Evolutionary conservation across 768 basidiomycete species (phyloP), one percentile per base, ranked within the genome.

Genomic region (Lentinula raphanica): DNA sequence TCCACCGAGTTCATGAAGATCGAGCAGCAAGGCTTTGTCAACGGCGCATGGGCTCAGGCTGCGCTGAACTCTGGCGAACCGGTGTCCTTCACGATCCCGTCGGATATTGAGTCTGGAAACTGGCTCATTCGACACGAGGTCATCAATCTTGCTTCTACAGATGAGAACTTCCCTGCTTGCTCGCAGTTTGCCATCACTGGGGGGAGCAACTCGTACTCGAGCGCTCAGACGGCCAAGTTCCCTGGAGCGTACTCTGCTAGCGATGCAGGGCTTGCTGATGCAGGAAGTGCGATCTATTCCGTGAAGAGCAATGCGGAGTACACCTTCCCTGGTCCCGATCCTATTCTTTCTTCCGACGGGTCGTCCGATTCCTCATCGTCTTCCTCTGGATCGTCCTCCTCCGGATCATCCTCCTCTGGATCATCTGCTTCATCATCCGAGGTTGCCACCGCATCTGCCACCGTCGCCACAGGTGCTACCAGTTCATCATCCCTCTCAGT

Each of bases 161-260:
- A 55, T 25, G 54, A 55, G 21, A 44, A 44, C n/a, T 55, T 44
- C n/a, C 54, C 54, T 35, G 25, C 54, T 55, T 55, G 54, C 38
- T 42, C 54, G n/a, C 54, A 46, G 17, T 55, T 55, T 32, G 40
- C 32, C 7, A 46, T 55, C 11, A 55, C 54, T 5, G 54, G 54
- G 25, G 54, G 54, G 40, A 44, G 28, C 15, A 55, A 55, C 31
- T 21, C 25, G n/a, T 55, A 55, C 31, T 44, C 40, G 13, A 55
- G 40, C 25, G 54, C 54, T 2, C 17, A 55, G 28, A 55, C 40
- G 8, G 44, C 54, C 15, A 7, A 46, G 28, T 55, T 55, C 28
- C 54, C 54, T n/a, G 54, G 54, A n/a, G 54, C 54, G 3, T 55
- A 55, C 32, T 42, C 54, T 42, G 54, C 54, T 38, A 9, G 40